Conservation (phyloP, 192 early-diverging fungal genomes). For the Tieghemiomyces parasiticus region DNA sequence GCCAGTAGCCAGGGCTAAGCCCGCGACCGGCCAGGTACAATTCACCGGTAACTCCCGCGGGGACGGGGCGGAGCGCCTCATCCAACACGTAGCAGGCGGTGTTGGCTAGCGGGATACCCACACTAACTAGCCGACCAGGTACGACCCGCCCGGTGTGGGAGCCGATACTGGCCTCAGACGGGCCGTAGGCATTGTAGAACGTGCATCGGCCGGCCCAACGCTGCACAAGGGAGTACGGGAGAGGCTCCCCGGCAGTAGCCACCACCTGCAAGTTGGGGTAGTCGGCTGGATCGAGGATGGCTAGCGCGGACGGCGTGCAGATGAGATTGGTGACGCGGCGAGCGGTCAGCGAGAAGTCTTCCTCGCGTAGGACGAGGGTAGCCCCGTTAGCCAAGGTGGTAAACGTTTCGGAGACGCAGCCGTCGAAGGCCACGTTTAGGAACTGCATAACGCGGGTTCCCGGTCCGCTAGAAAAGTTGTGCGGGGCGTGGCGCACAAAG, state of each 20-base stretch:
- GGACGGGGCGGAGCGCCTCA: conserved; percentile 7
- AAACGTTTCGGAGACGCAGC: not conserved
- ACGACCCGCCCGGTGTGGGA: not conserved
- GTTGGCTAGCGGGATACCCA: conserved; percentile 16
- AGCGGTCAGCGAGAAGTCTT: not conserved
- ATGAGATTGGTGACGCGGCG: not conserved
- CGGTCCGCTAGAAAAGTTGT: not conserved
- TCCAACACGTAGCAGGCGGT: conserved; percentile 19
- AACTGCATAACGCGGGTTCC: not conserved
- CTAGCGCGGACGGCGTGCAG: not conserved
- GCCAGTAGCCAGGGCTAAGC: conserved; percentile 21
- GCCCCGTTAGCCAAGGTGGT: not conserved
- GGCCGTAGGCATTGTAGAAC: conserved; percentile 8
- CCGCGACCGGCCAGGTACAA: conserved; percentile 18
- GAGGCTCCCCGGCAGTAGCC: not conserved
- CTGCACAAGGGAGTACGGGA: not conserved
- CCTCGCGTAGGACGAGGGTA: not conserved
- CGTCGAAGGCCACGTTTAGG: conserved; percentile 3
- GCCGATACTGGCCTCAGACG: not conserved
- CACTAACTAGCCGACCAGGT: conserved; percentile 2
- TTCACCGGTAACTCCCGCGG: conserved; percentile 21
- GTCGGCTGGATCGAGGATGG: not conserved
- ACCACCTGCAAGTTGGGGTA: not conserved
- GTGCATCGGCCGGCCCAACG: not conserved
- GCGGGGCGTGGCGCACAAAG: not conserved